These are phyloP conservation scores for Baeospora myosura DNA, from an alignment of 1,284 basidiomycete genomes.

Conservation along the genomic window DNA sequence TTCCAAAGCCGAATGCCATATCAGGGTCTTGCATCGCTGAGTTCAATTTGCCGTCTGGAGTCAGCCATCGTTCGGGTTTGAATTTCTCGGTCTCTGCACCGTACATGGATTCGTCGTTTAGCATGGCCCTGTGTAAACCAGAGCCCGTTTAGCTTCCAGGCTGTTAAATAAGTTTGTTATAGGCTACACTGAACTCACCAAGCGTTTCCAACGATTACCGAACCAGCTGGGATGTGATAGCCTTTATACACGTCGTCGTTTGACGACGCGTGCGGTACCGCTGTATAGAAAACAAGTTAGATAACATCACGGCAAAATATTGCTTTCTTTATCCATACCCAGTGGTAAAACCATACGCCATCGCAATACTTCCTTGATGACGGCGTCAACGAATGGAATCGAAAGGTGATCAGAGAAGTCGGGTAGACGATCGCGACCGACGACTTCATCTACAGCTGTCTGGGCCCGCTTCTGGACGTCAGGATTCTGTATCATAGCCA, in stretches of 20 bases:
- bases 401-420: constrained; percentile 10
- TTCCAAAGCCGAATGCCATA: constrained; percentile 7
- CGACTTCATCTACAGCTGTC: constrained; percentile 11
- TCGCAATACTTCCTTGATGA: constrained; percentile 9
- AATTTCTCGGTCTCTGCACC: constrained; percentile 4
- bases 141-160: not conserved
- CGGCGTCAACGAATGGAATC: constrained; percentile 11
- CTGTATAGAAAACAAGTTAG: not conserved
- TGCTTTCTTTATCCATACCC: not conserved
- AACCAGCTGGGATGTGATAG: constrained; percentile 7
- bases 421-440: constrained; percentile 11
- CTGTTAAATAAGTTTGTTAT: not conserved
- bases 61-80: constrained; percentile 10
- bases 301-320: not conserved
- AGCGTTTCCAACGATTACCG: constrained; percentile 9
- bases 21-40: constrained; percentile 1
- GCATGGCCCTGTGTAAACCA: constrained; percentile 7
- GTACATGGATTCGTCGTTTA: constrained; percentile 4
- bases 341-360: constrained; percentile 10
- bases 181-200: too few relatives aligned
- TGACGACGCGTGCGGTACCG: constrained; percentile 1
- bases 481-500: constrained; percentile 10
- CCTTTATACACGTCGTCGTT: constrained; percentile 9
- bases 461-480: constrained; percentile 15
- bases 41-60: constrained; percentile 1